A percentile compares a stretch with the other conserved stretches of the same genome.
These are phyloP conservation scores for Debaryomyces hansenii DNA, from an alignment of 805 yeast species.

Conservation along the genomic window DNA sequence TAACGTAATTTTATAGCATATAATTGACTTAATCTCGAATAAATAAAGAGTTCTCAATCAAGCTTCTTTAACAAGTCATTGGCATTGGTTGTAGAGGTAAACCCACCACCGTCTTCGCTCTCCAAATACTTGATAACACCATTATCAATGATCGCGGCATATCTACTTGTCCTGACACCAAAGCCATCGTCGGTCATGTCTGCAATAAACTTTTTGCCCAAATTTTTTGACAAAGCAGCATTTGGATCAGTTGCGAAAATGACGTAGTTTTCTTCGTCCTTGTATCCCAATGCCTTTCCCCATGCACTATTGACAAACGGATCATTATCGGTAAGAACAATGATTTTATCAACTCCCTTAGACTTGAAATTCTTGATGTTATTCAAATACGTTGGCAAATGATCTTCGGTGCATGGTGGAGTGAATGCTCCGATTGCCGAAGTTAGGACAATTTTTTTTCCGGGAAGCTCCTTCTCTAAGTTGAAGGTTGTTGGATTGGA, in stretches of 20 bases:
- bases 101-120: conserved; percentile 25
- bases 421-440: conserved; percentile 88
- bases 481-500: conserved; percentile 32
- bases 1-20: too few relatives aligned
- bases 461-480: conserved; percentile 21
- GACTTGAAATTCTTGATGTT: conserved; percentile 50
- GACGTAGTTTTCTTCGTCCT: conserved; percentile 31
- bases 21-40: not conserved
- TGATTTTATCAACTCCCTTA: conserved; percentile 63
- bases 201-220: conserved; percentile 52
- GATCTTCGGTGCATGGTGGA: conserved; percentile 73
- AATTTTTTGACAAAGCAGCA: conserved; percentile 54
- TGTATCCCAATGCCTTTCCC: conserved; percentile 53
- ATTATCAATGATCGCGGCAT: conserved; percentile 65
- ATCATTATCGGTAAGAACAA: conserved; percentile 67
- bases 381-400: conserved; percentile 66
- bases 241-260: conserved; percentile 69
- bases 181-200: conserved; percentile 55
- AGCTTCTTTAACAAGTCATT: conserved; percentile 21
- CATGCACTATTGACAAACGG: conserved; percentile 75
- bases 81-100: conserved; percentile 23
- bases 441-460: conserved; percentile 64
- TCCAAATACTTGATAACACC: conserved; percentile 38
- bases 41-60: conserved; percentile 3
- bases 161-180: conserved; percentile 66